Base-by-base conservation (phyloP, 2,329 filamentous ascomycete genomes). In the Arthroderma sp. region DNA sequence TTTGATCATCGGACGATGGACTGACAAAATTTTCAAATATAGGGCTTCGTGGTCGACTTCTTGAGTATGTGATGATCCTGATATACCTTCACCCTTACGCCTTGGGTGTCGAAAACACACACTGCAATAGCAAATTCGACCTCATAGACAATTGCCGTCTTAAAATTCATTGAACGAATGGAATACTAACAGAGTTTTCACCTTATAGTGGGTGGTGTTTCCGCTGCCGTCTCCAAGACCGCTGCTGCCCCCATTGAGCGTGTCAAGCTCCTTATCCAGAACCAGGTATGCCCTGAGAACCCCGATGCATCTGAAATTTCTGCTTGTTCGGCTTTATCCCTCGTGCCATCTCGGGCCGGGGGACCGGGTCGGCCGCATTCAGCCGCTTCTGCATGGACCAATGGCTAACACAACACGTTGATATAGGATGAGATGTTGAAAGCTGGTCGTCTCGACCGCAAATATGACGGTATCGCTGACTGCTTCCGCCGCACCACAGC, bases 211-310 rank as follows among this genome's bases (percentile, higher is more conserved):
- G 91, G 91, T 83, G 91, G 91, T 95, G 83, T 98, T 62, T 95
- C 91, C 68, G 91, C 91, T 73, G 91, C 91, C 73, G 88, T 98
- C 83, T 98, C 91, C 70, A 98, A 98, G 87, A 98, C 91, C 61
- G 91, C 91, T 67, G 91, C 91, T 69, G 91, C 91, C 75, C 91
- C 91, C 74, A 98, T 98, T 64, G 91, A 98, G 88, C 91, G 91
- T 87, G 83, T 98, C 76, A 98, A 98, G 88, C 91, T 98, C 68
- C 86, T 98, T 68, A 93, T 98, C 77, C 91, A 98, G 81, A 98
- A 98, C 79, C 91, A 98, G 84, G 88, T 94, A 80, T 58, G 45
- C 3, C 15, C 15, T 22, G 15, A 22, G 15, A 22, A 22, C 15
- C 15, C 3, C 3, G 15, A 22, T 22, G 15, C 15, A 3, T 22